Percentiles rank a stretch among this genome's conserved stretches.
These are phyloP conservation scores for Pterulicium gracile DNA, from an alignment of 1,284 basidiomycete species.

Conservation along the genomic window DNA sequence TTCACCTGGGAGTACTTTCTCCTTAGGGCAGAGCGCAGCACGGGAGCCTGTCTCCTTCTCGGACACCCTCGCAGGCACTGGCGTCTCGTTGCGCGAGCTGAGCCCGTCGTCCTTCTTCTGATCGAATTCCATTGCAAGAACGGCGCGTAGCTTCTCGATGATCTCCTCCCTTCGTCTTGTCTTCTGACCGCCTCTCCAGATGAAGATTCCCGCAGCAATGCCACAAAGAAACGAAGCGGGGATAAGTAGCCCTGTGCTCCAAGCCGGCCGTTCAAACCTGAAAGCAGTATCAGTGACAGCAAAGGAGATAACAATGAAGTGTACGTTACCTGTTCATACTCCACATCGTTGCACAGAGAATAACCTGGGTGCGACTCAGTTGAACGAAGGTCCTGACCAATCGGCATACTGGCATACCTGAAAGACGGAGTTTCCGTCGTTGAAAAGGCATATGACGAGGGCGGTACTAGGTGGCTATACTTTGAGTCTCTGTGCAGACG, in stretches of 20 bases:
- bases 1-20: too few relatives aligned
- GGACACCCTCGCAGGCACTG: too few relatives aligned
- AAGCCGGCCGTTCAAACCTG: slow-evolving; percentile 52
- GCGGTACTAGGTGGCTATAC: slow-evolving; percentile 32
- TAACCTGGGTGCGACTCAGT: slow-evolving; percentile 24
- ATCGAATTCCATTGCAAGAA: neutral
- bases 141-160: slow-evolving; percentile 56
- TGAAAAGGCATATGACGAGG: slow-evolving; percentile 53
- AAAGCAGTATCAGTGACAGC: slow-evolving; percentile 4
- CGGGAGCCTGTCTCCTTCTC: too few relatives aligned
- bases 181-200: slow-evolving; percentile 68
- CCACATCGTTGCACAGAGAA: slow-evolving; percentile 82
- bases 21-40: too few relatives aligned
- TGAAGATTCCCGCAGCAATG: slow-evolving; percentile 68
- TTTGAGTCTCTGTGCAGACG: neutral
- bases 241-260: slow-evolving; percentile 66
- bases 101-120: neutral
- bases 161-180: slow-evolving; percentile 75
- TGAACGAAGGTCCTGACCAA: slow-evolving; percentile 5
- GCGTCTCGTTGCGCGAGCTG: too few relatives aligned
- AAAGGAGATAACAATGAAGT: neutral
- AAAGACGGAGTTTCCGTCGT: slow-evolving; percentile 76
- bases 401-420: slow-evolving; percentile 34
- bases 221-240: slow-evolving; percentile 72
- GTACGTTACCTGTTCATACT: slow-evolving; percentile 47